Evolutionary conservation across 257 asterid species (phyloP).

Genomic region (Penstemon davidsonii): DNA sequence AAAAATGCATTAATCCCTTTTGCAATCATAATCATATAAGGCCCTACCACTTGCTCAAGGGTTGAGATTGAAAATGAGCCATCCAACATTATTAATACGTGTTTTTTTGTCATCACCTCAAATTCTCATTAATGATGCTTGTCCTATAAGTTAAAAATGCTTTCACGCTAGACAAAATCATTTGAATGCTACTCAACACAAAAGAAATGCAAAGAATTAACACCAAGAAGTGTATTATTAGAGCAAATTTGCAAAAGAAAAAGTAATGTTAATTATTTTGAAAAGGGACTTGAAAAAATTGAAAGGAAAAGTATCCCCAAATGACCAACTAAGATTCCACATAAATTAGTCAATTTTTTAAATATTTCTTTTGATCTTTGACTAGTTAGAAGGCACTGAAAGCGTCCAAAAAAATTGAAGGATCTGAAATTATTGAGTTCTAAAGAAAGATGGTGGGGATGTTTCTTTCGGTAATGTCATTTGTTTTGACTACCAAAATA

Average conservation of each 20-base stretch:
- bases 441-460: no score
- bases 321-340: conserved; percentile 5
- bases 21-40: conserved; percentile 1
- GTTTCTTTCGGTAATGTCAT: conserved; percentile 20
- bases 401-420: conserved; percentile 3
- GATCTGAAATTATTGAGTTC: no score
- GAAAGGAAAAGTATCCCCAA: neutral
- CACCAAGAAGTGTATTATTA: conserved; percentile 9
- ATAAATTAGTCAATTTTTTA: neutral
- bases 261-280: neutral
- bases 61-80: conserved; percentile 17
- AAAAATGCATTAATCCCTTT: neutral
- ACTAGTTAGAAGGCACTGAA: conserved; percentile 30
- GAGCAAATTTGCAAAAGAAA: neutral
- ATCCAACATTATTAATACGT: conserved; percentile 1
- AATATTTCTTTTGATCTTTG: conserved; percentile 5
- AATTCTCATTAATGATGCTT: conserved; percentile 24
- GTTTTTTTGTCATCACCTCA: conserved; percentile 24
- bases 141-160: conserved; percentile 2
- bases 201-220: conserved; percentile 19
- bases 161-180: conserved; percentile 41
- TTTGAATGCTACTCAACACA: conserved; percentile 21
- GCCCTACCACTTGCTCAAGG: conserved; percentile 13
- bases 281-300: neutral
- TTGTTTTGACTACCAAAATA: conserved; percentile 17